phyloP scores from a whole-genome alignment of 805 yeast species.

The Wickerhamomyces chaumierensis region DNA sequence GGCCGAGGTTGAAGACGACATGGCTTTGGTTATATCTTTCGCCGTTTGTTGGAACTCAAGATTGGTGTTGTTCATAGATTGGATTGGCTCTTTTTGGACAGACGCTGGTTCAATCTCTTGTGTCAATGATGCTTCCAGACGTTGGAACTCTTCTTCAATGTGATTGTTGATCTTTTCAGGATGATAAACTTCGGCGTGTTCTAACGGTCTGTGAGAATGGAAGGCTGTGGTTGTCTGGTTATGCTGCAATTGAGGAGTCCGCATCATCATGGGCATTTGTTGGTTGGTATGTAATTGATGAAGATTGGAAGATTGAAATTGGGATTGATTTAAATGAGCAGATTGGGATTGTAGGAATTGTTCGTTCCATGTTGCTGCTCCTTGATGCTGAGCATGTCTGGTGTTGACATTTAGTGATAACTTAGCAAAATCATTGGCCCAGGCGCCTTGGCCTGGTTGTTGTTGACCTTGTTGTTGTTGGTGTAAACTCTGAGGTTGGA shows the following conservation, averaged over 20 bases:
- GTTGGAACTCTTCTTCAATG: slow-evolving; percentile 8
- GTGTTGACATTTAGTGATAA: slow-evolving; percentile 3
- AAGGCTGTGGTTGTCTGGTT: slow-evolving; percentile 4
- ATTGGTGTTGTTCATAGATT: slow-evolving; percentile 4
- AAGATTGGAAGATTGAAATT: neutral
- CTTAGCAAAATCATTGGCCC: slow-evolving; percentile 17
- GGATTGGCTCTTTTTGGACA: neutral
- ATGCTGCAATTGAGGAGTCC: slow-evolving; percentile 1
- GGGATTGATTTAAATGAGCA: neutral
- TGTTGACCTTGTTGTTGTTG: slow-evolving; percentile 6
- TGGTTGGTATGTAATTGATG: slow-evolving; percentile 3
- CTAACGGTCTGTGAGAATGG: slow-evolving; percentile 8
- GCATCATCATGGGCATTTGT: slow-evolving; percentile 1
- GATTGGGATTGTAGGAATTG: slow-evolving; percentile 8
- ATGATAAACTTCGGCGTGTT: slow-evolving; percentile 15
- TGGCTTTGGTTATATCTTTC: slow-evolving; percentile 15
- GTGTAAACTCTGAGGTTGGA: slow-evolving; percentile 7
- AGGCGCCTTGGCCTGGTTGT: slow-evolving; percentile 7
- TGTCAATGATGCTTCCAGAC: slow-evolving; percentile 2
- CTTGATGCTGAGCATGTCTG: slow-evolving; percentile 5
- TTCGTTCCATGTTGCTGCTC: slow-evolving; percentile 8
- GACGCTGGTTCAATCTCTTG: slow-evolving; percentile 1
- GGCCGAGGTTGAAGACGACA: slow-evolving; percentile 6
- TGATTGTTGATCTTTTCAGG: neutral
- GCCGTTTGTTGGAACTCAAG: slow-evolving; percentile 17